Percentiles rank a stretch among this genome's conserved stretches.
phyloP scores from a whole-genome alignment of 2,329 filamentous ascomycete genomes.

The Aureobasidium sp. region DNA sequence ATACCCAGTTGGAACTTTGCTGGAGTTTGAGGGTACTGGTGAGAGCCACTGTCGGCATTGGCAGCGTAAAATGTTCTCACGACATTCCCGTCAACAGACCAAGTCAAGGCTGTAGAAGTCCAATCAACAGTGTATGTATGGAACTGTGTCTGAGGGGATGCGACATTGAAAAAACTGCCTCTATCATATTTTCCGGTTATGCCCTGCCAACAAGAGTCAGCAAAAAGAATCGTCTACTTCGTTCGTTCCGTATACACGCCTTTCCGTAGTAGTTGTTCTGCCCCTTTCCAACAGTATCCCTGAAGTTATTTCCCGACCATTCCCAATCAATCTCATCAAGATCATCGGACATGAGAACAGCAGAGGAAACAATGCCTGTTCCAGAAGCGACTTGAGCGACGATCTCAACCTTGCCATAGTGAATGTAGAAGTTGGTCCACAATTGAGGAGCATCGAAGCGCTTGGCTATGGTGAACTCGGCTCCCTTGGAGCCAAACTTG shows the following conservation, averaged over 20 bases:
- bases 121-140: constrained; percentile 68
- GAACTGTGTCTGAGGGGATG: constrained; percentile 41
- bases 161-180: constrained; percentile 31
- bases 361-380: constrained; percentile 41
- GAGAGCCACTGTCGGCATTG: constrained; percentile 32
- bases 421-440: constrained; percentile 39
- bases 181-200: constrained; percentile 44
- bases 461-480: constrained; percentile 41
- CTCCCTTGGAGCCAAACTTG: constrained; percentile 36
- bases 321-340: constrained; percentile 49
- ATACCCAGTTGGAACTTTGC: constrained; percentile 42
- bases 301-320: constrained; percentile 31
- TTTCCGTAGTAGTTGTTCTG: constrained; percentile 49
- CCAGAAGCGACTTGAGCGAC: constrained; percentile 40
- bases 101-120: constrained; percentile 58
- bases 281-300: constrained; percentile 22
- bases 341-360: constrained; percentile 43
- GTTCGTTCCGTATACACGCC: not conserved
- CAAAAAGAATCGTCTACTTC: not conserved
- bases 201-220: constrained; percentile 21
- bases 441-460: constrained; percentile 41
- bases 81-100: constrained; percentile 49
- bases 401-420: constrained; percentile 44
- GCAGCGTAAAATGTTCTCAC: constrained; percentile 35
- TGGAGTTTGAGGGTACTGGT: constrained; percentile 24